Base-by-base conservation (phyloP, 2,329 filamentous ascomycete species). In the Didymella keratinophila region DNA sequence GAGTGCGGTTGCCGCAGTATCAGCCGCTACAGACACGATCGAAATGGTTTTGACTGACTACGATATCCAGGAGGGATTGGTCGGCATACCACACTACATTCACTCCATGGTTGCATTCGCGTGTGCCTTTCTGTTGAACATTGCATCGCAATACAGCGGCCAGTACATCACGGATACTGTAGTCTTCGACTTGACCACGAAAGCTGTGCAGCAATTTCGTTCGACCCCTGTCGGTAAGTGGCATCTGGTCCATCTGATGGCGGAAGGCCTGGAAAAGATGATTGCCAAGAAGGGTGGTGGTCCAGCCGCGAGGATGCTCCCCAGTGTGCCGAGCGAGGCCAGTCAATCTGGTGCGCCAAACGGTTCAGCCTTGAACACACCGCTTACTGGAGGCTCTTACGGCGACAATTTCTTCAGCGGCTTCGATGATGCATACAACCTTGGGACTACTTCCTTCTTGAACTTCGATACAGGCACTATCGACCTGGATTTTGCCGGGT, bases 41-140 rank as follows among this genome's bases (percentile, higher is more conserved):
- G 76, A 81, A 30, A 73, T 81, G 51, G 73, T 83, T 7, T 68
- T 81, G 4, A 77, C 71, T 0, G 80, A 83, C 30, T 67, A 73
- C 0, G 78, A 81, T 30, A 75, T 83, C 4, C 74, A 77, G 2
- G 73, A 75, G 10, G 76, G 76, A 1, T 65, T 79, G 0, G 74
- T 62, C 56, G 79, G 82, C 1, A 81, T 84, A 69, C 82, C 82
- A 1, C 80, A 81, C 3, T 84, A 83, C 48, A 76, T 83, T 42
- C 80, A 82, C 56, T 81, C 80, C 43, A 84, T 84, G 82, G 83
- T 81, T 0, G 81, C 80, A 0, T 84, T 84, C 56, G 81, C 82
- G 1, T 83, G 80, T 64, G 81, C 83, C 63, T 84, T 84, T 58
- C 74, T 84, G 1, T 76, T 82, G 34, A 82, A 83, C 59, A 72